Evolutionary conservation across 75 land plant genomes (phyloP), one percentile per base, ranked within the genome.

Genomic region (Adiantum capillusveneris): DNA sequence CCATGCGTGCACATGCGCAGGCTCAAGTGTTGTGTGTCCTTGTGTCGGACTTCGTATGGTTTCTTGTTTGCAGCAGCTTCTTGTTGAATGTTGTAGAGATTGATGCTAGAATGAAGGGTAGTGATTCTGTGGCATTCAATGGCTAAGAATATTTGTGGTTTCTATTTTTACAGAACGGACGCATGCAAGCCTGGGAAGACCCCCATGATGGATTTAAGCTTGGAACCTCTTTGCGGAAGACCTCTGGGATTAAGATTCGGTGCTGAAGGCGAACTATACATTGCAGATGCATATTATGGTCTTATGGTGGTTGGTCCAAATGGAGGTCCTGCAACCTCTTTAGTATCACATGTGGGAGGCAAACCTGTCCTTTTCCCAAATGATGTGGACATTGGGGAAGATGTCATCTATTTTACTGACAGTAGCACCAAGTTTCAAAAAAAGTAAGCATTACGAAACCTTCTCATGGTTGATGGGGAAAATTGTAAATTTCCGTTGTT

Each of bases 381-480:
- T 39, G 71, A 68, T 62, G 57, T 68, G 0, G 71, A 68, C 29
- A 30, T 68, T 34, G 71, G 52, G 19, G 56, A 64, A 14, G 21
- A 68, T 22, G 71, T 46, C 24, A 39, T 68, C n/a, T 68, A 68
- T 41, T 68, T 68, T 36, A 62, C 71, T 30, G 71, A 68, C 46
- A 62, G 64, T 29, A 84, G 87, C 69, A 65, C 55, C 1, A n/a
- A 14, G 1, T 77, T 31, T 45, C 83, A 69, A 39, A 78, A 81
- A 66, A 75, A 81, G 84, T 82, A 61, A 11, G 14, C n/a, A 25
- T 9, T 39, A 39, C 42, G 13, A 13, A 7, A 9, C 13, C 42
- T 39, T 39, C 42, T 39, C 42, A 9, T 39, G 42, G 13, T 9
- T 13, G 7, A 13, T 39, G 13, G 42, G 12, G 7, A 13, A 7